These are phyloP conservation scores for Lasiosphaeris hirsuta DNA, from an alignment of 495 filamentous ascomycete genomes.

Conservation along the genomic window DNA sequence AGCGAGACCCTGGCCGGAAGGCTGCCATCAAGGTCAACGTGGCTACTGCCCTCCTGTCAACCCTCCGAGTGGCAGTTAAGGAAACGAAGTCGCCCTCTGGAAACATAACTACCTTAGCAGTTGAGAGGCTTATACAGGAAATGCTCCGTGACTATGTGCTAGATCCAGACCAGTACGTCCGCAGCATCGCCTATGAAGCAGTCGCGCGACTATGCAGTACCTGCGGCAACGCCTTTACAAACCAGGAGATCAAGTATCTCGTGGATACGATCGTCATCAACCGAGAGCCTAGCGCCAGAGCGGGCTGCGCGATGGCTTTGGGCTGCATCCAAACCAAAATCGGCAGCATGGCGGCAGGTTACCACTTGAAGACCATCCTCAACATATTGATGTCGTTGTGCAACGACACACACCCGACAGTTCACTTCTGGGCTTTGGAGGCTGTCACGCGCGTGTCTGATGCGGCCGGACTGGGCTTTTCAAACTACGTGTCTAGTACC, in stretches of 20 bases:
- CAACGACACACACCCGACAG: conserved; percentile 91
- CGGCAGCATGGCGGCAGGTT: conserved; percentile 97
- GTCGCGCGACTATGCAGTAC: conserved; percentile 87
- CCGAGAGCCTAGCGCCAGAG: conserved; percentile 85
- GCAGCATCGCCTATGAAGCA: conserved; percentile 80
- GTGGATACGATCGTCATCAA: conserved; percentile 92
- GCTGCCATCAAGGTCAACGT: conserved; percentile 90
- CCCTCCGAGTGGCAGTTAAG: conserved; percentile 78
- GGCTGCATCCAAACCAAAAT: conserved; percentile 93
- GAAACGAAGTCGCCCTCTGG: conserved; percentile 72
- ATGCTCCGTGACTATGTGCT: conserved; percentile 75
- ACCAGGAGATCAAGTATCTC: conserved; percentile 83
- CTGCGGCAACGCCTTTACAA: conserved; percentile 84
- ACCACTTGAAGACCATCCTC: conserved; percentile 92
- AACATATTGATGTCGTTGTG: conserved; percentile 93
- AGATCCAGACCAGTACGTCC: conserved; percentile 78
- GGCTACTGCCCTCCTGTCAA: conserved; percentile 72
- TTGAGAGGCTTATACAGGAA: conserved; percentile 85
- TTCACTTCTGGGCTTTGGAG: conserved; percentile 94
- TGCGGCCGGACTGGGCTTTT: conserved; percentile 88
- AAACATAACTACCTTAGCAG: conserved; percentile 66
- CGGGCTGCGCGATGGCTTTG: conserved; percentile 89
- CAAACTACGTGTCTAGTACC: conserved; percentile 81
- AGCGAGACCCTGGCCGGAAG: conserved; percentile 82
- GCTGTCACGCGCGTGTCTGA: conserved; percentile 84